A percentile compares a stretch with the other conserved stretches of the same genome.
Conservation (phyloP, 2,329 filamentous ascomycete genomes). For the Trichoderma endophyticum region DNA sequence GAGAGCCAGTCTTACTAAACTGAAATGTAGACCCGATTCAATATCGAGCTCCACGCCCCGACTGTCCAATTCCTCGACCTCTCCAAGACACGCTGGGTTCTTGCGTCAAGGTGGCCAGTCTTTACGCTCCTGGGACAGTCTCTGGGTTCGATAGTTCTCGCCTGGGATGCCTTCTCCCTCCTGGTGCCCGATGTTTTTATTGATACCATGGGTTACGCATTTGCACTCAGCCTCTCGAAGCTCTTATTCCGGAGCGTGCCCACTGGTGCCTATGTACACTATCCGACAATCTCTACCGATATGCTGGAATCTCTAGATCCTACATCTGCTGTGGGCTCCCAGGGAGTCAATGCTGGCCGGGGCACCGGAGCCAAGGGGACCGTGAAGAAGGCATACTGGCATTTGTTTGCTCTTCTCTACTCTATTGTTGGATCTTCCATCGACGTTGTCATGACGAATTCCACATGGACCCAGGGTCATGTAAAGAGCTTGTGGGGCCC, state of each 20-base stretch:
- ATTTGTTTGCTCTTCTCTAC: constrained; percentile 78
- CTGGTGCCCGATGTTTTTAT: constrained; percentile 91
- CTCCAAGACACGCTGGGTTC: constrained; percentile 79
- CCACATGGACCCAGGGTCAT: constrained; percentile 86
- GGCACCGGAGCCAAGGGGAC: constrained; percentile 68
- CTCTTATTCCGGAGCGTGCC: constrained; percentile 76
- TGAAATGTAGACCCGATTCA: constrained; percentile 69
- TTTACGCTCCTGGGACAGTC: constrained; percentile 96
- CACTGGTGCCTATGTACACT: constrained; percentile 93
- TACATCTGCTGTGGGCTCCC: constrained; percentile 51
- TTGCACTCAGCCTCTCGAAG: constrained; percentile 78
- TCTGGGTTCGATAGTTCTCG: constrained; percentile 79
- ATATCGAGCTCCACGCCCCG: constrained; percentile 81
- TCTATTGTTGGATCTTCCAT: constrained; percentile 77
- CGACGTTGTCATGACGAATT: constrained; percentile 97
- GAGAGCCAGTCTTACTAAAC: background rate
- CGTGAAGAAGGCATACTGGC: constrained; percentile 81
- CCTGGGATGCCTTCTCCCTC: constrained; percentile 89
- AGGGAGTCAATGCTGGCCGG: constrained; percentile 79
- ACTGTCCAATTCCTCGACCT: constrained; percentile 88
- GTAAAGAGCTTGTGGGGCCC: constrained; percentile 77
- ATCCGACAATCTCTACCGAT: constrained; percentile 96
- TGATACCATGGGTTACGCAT: constrained; percentile 98
- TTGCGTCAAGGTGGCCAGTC: constrained; percentile 81
- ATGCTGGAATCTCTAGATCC: constrained; percentile 85